phyloP scores from a whole-genome alignment of 2,329 filamentous ascomycete genomes.

The Ophiostoma novo-ulmi region DNA sequence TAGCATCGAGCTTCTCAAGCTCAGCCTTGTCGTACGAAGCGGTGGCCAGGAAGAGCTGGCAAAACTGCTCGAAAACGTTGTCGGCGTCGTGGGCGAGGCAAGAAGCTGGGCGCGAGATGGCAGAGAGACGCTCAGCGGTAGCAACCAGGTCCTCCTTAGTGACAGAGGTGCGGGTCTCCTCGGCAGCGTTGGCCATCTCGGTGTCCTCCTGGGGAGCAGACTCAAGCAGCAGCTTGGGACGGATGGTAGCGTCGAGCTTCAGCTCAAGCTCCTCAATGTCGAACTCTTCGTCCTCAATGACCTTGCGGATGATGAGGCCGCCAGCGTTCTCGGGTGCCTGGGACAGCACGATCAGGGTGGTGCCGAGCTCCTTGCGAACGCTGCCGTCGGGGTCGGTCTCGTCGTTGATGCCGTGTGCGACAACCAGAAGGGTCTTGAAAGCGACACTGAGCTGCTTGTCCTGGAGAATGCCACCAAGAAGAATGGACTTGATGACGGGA shows the following conservation, averaged over 20 bases:
- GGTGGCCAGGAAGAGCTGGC: conserved; percentile 50
- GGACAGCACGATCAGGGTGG: conserved; percentile 61
- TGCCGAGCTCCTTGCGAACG: conserved; percentile 59
- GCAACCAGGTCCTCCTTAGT: conserved; percentile 36
- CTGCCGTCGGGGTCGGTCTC: conserved; percentile 50
- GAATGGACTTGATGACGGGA: conserved; percentile 55
- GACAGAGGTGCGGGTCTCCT: conserved; percentile 26
- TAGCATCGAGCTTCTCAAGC: conserved; percentile 49
- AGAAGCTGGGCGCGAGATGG: conserved; percentile 33
- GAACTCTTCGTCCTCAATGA: conserved; percentile 61
- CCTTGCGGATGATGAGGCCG: conserved; percentile 60
- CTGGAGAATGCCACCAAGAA: conserved; percentile 56
- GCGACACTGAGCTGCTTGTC: conserved; percentile 60
- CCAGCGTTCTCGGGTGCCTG: conserved; percentile 55
- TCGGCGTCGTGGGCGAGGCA: conserved; percentile 50
- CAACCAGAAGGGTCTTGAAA: conserved; percentile 59
- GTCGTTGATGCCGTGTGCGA: conserved; percentile 54
- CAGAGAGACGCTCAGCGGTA: conserved; percentile 39
- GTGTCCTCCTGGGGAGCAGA: conserved; percentile 39
- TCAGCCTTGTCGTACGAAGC: conserved; percentile 45
- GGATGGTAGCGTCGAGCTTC: conserved; percentile 65
- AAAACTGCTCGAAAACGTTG: conserved; percentile 54
- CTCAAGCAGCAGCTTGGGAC: conserved; percentile 49
- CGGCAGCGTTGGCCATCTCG: conserved; percentile 41
- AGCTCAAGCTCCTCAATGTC: conserved; percentile 72